These are phyloP conservation scores for Agrostemma githago DNA, from an alignment of 148 eudicot species.

Conservation along the genomic window DNA sequence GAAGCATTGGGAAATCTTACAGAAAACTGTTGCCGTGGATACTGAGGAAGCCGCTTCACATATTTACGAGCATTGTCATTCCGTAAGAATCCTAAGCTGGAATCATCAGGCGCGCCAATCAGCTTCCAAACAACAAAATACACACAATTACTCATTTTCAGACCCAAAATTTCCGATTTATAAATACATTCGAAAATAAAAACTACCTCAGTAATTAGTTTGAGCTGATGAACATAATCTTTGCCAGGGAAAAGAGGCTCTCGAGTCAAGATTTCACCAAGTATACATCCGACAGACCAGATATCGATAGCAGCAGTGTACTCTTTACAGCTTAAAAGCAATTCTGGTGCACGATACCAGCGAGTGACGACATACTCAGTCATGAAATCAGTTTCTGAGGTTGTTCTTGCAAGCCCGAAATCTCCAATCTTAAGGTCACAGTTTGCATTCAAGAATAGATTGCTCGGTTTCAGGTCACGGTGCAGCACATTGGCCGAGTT, in stretches of 20 bases:
- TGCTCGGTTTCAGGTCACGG: constrained; percentile 88
- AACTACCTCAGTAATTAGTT: constrained; percentile 73
- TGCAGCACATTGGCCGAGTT: constrained; percentile 85
- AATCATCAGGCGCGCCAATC: constrained; percentile 89
- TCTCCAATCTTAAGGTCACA: constrained; percentile 91
- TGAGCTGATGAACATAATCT: constrained; percentile 77
- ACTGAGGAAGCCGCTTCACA: constrained; percentile 84
- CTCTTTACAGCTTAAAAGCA: constrained; percentile 72
- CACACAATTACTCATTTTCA: constrained; percentile 13
- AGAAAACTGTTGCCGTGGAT: constrained; percentile 66
- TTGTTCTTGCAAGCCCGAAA: constrained; percentile 83
- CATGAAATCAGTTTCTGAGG: constrained; percentile 92
- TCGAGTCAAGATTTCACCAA: constrained; percentile 68
- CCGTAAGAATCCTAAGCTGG: constrained; percentile 77
- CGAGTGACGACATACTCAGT: constrained; percentile 89
- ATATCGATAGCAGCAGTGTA: constrained; percentile 84
- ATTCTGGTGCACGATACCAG: constrained; percentile 87
- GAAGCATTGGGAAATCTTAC: constrained; percentile 68
- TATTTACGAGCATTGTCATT: constrained; percentile 89
- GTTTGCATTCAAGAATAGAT: constrained; percentile 67
- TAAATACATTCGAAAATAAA: not conserved
- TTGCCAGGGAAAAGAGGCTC: constrained; percentile 76
- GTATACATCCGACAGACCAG: constrained; percentile 93
- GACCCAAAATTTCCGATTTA: not conserved
- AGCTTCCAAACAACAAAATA: constrained; percentile 46